phyloP scores from a whole-genome alignment of 2,329 filamentous ascomycete genomes.

The Colletotrichum abscissum region DNA sequence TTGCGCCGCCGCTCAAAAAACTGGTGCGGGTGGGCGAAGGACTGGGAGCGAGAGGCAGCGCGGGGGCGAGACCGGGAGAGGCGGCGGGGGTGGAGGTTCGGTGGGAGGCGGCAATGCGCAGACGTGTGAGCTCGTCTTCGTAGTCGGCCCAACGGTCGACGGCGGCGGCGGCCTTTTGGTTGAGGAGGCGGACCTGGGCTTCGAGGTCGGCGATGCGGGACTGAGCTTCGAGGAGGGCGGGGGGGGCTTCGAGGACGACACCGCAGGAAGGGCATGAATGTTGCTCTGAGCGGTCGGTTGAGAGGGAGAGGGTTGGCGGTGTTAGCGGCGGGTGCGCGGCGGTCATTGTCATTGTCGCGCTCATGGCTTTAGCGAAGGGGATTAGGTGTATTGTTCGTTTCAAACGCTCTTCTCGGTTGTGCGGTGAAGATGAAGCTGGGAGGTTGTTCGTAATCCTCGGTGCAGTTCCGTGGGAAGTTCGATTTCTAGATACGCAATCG shows the following conservation, averaged over 20 bases:
- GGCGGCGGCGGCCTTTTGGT: slow-evolving; percentile 75
- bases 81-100: slow-evolving; percentile 38
- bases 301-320: slow-evolving; percentile 36
- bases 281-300: slow-evolving; percentile 32
- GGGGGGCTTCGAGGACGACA: slow-evolving; percentile 50
- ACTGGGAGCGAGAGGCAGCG: slow-evolving; percentile 37
- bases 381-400: too few relatives aligned
- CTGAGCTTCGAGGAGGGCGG: slow-evolving; percentile 64
- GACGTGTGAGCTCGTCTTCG: slow-evolving; percentile 77
- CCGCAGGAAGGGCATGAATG: slow-evolving; percentile 65
- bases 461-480: not conserved
- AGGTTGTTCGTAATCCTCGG: not conserved
- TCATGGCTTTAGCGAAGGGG: slow-evolving; percentile 27
- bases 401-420: not conserved
- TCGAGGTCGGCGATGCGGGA: slow-evolving; percentile 76
- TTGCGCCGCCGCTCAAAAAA: slow-evolving; percentile 58
- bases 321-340: slow-evolving; percentile 30
- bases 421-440: not conserved
- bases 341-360: slow-evolving; percentile 38
- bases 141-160: slow-evolving; percentile 79
- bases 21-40: slow-evolving; percentile 52
- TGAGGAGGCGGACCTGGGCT: slow-evolving; percentile 75
- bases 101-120: slow-evolving; percentile 54
- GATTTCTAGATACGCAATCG: not conserved
- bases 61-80: slow-evolving; percentile 35